Base-by-base conservation (phyloP, 2,329 filamentous ascomycete species). In the Alternaria sp. region DNA sequence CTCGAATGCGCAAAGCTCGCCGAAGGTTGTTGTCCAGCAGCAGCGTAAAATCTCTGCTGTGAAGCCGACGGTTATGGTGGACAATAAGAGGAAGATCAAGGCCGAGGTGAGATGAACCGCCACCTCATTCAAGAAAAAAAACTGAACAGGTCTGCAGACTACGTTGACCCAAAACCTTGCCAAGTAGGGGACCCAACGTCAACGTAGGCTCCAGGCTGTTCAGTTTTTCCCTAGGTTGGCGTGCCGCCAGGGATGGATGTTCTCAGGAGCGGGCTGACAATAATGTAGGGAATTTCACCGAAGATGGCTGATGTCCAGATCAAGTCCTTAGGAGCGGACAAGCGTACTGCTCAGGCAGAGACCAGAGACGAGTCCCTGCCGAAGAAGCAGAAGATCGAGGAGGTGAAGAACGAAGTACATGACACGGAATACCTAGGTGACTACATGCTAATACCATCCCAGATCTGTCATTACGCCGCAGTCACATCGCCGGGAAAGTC, bases 31-130 rank as follows among this genome's bases (percentile, higher is more conserved):
- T 5, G 4, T 30, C 3, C 51, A 51, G 8, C 61, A 64, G 30
- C 30, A 17, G 30, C 57, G 43, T 3, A 21, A 49, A 15, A 47
- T 3, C 11, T 28, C 52, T 21, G 6, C 21, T 32, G 10, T 15
- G 21, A 21, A 54, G 19, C 17, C 19, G 12, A 17, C 57, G 26
- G 17, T 8, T 7, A 19, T 30, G 12, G 49, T 30, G 9, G 44
- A 32, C 13, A 44, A 40, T 25, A 69, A 68, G 58, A 57, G 65
- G 26, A 67, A 66, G 25, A 36, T 55, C 46, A 55, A 64, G 45
- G 36, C 28, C 10, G 60, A 54, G 40, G 69, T 66, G 15, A 60
- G 61, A 57, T 13, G 12, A 7, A 13, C 28, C 28, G 26, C 28
- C 11, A 30, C 28, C 12, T 13, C 26, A 28, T 28, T 28, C 10